Base-by-base conservation (phyloP, 768 basidiomycete species). In the Podaxis sp. region DNA sequence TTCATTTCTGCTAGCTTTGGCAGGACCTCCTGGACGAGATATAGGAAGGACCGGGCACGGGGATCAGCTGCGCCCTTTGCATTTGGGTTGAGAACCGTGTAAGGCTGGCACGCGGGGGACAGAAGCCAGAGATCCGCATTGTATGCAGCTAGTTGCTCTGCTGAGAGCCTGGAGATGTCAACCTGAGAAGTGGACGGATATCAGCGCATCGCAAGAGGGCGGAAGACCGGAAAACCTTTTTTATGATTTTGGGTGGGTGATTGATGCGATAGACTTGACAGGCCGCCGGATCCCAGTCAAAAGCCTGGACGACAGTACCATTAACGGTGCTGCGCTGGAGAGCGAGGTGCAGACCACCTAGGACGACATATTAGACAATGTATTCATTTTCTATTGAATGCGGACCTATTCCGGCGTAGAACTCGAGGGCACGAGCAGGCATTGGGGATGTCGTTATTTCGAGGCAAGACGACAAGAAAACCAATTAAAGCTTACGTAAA, bases 21-120 rank as follows among this genome's bases (percentile, higher is more conserved):
- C 0, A 93, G 76, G 24, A 93, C 79, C 25, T 72, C 70, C 63
- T 83, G 78, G 46, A 92, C 76, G 41, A 94, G 80, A 71, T 90
- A 85, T 22, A 92, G 77, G 72, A 93, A 94, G 0, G 89, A 90
- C 64, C 80, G 79, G 7, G 91, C 91, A 13, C 91, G 84, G 11
- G 91, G 88, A 75, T 94, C 92, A 11, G 75, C 74, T 7, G 81
- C 83, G 9, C 89, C 90, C 75, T 87, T 87, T 8, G 89, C 88
- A 13, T 80, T 76, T 3, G 89, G 86, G 68, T 91, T 92, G 56
- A 94, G 75, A 2, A 91, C 83, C 0, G 92, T 93, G 68, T 93
- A 93, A 0, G 92, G 92, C 68, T 93, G 91, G 71, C 91, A 94
- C 6, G 91, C 85, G 4, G 91, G 92, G 0, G 91, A 93, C 50